Conservation (phyloP, 2,329 filamentous ascomycete species). For the Epichloe scottii region DNA sequence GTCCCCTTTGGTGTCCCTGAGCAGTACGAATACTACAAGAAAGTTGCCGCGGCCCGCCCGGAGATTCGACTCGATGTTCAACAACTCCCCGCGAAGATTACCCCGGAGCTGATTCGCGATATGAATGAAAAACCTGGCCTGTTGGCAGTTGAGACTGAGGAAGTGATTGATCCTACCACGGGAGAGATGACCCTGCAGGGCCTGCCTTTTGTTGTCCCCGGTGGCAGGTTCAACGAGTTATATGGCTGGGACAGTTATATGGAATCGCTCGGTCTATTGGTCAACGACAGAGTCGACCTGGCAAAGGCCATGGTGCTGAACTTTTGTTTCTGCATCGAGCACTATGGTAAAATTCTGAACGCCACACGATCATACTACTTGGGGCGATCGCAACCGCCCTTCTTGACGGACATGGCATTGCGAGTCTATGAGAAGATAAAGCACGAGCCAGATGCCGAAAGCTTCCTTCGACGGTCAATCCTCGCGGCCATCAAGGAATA, state of each 20-base stretch:
- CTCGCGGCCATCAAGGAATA: slow-evolving; percentile 96
- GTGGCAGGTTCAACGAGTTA: slow-evolving; percentile 93
- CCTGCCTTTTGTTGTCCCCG: slow-evolving; percentile 91
- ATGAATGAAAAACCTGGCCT: slow-evolving; percentile 83
- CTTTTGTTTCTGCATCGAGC: slow-evolving; percentile 96
- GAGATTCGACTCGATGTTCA: slow-evolving; percentile 82
- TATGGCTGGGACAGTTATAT: slow-evolving; percentile 99
- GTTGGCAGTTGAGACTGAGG: slow-evolving; percentile 79
- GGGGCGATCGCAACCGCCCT: slow-evolving; percentile 85
- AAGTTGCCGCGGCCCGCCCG: slow-evolving; percentile 65
- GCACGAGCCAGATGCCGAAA: slow-evolving; percentile 63
- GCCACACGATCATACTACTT: slow-evolving; percentile 95
- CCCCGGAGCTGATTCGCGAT: slow-evolving; percentile 66
- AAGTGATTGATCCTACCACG: slow-evolving; percentile 46
- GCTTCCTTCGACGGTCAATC: slow-evolving; percentile 70
- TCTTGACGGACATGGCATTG: slow-evolving; percentile 93
- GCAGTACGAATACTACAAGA: slow-evolving; percentile 79
- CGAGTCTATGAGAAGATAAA: slow-evolving; percentile 90
- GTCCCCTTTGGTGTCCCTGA: slow-evolving; percentile 73
- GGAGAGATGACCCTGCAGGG: slow-evolving; percentile 64
- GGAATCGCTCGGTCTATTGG: slow-evolving; percentile 80
- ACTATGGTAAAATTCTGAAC: slow-evolving; percentile 97
- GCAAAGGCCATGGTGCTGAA: slow-evolving; percentile 92
- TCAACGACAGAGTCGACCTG: slow-evolving; percentile 73
- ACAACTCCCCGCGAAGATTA: slow-evolving; percentile 63